Percentiles rank a stretch among this genome's conserved stretches.
Conservation (phyloP, 495 filamentous ascomycete species). For the Podospora fimiseda region DNA sequence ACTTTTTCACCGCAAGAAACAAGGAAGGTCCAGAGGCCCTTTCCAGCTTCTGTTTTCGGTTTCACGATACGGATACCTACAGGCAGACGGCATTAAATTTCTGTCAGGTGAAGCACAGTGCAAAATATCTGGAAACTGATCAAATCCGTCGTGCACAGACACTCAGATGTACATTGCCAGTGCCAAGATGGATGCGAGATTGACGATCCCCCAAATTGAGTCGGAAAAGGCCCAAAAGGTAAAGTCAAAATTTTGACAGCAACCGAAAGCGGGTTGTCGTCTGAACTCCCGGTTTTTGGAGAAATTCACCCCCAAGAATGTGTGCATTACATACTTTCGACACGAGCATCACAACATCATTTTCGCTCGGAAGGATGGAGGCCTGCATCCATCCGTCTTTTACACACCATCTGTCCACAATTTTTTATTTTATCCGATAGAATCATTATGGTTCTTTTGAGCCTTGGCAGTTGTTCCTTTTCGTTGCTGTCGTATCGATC, state of each 20-base stretch:
- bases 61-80: background rate
- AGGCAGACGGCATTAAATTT: too few species aligned
- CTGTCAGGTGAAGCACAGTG: too few species aligned
- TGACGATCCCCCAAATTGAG: constrained; percentile 13
- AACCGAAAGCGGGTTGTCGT: constrained; percentile 9
- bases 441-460: constrained; percentile 1
- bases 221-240: constrained; percentile 6
- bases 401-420: background rate
- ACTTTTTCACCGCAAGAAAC: background rate
- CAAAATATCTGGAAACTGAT: too few species aligned
- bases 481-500: background rate
- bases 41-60: background rate
- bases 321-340: background rate
- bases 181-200: constrained; percentile 11
- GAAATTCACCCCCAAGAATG: constrained; percentile 1
- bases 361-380: too few species aligned
- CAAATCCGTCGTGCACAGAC: too few species aligned
- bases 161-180: too few species aligned
- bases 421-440: too few species aligned
- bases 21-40: constrained; percentile 7
- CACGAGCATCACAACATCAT: too few species aligned
- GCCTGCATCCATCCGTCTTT: background rate
- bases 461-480: background rate
- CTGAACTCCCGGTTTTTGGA: constrained; percentile 6
- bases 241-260: constrained; percentile 2